Conservation (phyloP, 192 early-diverging fungal species). For the Umbelopsis vinacea region DNA sequence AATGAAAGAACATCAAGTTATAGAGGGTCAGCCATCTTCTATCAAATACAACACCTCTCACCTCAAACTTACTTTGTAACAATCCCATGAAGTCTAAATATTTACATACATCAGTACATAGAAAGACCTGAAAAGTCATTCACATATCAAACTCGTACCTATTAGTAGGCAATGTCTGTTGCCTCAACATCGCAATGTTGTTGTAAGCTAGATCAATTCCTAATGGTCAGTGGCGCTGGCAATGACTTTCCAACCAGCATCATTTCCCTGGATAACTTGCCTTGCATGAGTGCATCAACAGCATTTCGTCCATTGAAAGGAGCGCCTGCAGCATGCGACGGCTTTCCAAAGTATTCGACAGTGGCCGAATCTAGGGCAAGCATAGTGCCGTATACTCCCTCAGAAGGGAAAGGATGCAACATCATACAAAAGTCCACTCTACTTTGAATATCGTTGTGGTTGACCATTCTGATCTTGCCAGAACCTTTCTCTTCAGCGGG, state of each 20-base stretch:
- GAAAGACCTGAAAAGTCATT: no score
- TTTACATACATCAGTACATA: no score
- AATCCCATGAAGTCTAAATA: constrained; percentile 62
- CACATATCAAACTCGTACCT: constrained; percentile 20
- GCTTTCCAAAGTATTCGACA: constrained; percentile 59
- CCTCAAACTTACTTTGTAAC: constrained; percentile 43
- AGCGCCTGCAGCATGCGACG: constrained; percentile 60
- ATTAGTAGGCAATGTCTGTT: constrained; percentile 56
- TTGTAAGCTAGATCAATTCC: constrained; percentile 38
- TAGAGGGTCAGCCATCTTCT: no score
- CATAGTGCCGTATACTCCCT: constrained; percentile 31
- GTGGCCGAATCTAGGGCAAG: constrained; percentile 45
- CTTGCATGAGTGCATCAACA: constrained; percentile 59
- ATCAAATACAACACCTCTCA: no score
- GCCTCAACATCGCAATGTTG: constrained; percentile 59
- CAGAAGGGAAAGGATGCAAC: constrained; percentile 48
- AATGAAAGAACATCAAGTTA: constrained; percentile 23
- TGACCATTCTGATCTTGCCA: constrained; percentile 74
- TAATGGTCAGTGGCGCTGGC: background rate
- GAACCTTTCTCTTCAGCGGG: constrained; percentile 69
- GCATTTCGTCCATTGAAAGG: constrained; percentile 68
- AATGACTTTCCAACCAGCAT: background rate
- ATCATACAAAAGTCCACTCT: constrained; percentile 74
- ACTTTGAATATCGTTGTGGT: constrained; percentile 65
- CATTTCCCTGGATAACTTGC: background rate